These are phyloP conservation scores for Diaporthe velutina DNA, from an alignment of 2,329 filamentous ascomycete species.

Conservation along the genomic window DNA sequence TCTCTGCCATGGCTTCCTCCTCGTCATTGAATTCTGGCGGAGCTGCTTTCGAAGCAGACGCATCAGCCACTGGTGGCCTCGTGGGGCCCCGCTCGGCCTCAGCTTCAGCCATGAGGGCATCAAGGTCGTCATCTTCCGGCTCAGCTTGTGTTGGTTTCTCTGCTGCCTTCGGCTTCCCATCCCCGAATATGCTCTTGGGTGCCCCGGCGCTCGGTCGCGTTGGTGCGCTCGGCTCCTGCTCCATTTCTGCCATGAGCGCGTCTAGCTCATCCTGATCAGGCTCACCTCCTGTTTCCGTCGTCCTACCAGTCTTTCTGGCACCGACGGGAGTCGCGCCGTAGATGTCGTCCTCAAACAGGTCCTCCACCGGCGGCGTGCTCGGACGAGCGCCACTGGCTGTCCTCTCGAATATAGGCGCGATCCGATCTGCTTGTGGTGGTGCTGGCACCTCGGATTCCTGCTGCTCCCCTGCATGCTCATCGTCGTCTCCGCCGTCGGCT, in stretches of 20 bases:
- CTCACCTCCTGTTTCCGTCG: slow-evolving; percentile 40
- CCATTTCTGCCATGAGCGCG: slow-evolving; percentile 65
- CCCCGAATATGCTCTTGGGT: slow-evolving; percentile 40
- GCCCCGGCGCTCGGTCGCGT: slow-evolving; percentile 27
- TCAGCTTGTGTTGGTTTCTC: slow-evolving; percentile 32
- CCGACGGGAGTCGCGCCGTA: slow-evolving; percentile 65
- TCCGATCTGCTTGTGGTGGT: slow-evolving; percentile 47
- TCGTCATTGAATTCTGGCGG: slow-evolving; percentile 68
- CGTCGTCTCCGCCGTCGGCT: slow-evolving; percentile 50
- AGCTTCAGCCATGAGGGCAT: slow-evolving; percentile 63
- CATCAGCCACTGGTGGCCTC: neutral
- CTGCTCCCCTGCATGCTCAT: slow-evolving; percentile 40
- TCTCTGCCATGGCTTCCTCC: slow-evolving; percentile 76
- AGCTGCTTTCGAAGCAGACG: slow-evolving; percentile 7
- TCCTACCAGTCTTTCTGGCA: slow-evolving; percentile 28
- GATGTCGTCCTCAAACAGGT: slow-evolving; percentile 61
- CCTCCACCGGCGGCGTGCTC: slow-evolving; percentile 51
- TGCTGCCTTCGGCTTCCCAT: slow-evolving; percentile 33
- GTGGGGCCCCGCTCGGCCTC: slow-evolving; percentile 40
- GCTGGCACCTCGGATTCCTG: slow-evolving; percentile 38
- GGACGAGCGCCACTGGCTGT: slow-evolving; percentile 45
- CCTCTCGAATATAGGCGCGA: slow-evolving; percentile 56
- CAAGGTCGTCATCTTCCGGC: slow-evolving; percentile 50
- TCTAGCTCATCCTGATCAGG: slow-evolving; percentile 64
- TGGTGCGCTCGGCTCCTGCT: slow-evolving; percentile 44